Base-by-base conservation (phyloP, 306 rosid genomes). In the Begonia masoniana region DNA sequence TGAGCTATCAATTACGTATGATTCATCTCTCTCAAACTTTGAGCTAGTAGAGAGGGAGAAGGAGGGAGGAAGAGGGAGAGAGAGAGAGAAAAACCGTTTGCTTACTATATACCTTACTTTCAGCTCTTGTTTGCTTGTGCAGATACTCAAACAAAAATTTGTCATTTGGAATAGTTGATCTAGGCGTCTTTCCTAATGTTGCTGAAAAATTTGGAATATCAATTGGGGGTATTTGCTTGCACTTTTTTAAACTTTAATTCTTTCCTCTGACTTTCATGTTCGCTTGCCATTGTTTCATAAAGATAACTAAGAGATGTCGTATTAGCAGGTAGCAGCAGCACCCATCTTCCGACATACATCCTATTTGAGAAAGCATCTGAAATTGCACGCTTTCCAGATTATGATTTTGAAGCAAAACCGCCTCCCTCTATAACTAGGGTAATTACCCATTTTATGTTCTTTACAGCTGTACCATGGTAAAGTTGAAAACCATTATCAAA, bases 121-220 rank as follows among this genome's bases (percentile, higher is more conserved):
- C 41, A 42, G 45, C 51, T 68, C 49, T 21, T 76, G 56, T 64
- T 53, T 64, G 56, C 46, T 26, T 54, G 8, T 31, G 68, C 84
- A 91, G 97, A 69, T 91, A 91, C 67, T 85, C 97, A 16, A 85
- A 62, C 83, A 91, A 76, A 79, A 78, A 56, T 56, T 75, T 91
- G 23, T 82, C 96, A 47, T 85, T 85, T 71, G 97, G 88, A 68
- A 76, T 78, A 61, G 80, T 91, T 77, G 88, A 85, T 64, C 85
- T 91, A 54, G 96, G 97, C 31, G 79, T 91, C 68, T 91, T 91
- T 75, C 97, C 97, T 60, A 91, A 83, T 60, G 92, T 88, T 55
- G 95, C 95, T 8, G 85, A 66, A 56, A 74, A 73, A 19, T 81
- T 85, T 65, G 96, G 96, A 69, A 79, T 89, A 62, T 82, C 83